A percentile compares a stretch with the other conserved stretches of the same genome.
Conservation (phyloP, 1,139 yeast genomes). For the Pichia norvegensis region DNA sequence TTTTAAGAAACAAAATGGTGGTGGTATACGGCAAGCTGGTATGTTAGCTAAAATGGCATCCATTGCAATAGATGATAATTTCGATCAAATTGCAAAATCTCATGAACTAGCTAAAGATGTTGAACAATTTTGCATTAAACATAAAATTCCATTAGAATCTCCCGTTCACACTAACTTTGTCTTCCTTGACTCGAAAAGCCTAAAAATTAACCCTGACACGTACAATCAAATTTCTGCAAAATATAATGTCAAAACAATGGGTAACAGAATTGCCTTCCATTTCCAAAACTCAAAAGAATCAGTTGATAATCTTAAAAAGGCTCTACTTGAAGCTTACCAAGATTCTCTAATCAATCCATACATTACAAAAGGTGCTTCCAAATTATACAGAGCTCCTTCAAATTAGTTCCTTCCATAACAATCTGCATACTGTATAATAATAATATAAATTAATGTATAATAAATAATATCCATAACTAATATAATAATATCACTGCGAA, state of each 20-base stretch:
- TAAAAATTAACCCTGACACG: constrained; percentile 51
- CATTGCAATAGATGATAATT: constrained; percentile 69
- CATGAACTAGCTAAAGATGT: constrained; percentile 64
- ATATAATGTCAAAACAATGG: constrained; percentile 60
- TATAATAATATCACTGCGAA: too few relatives aligned
- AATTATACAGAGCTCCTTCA: constrained; percentile 23
- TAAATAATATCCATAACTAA: too few relatives aligned
- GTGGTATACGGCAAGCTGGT: constrained; percentile 90
- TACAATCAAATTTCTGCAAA: constrained; percentile 43
- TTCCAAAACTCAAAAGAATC: constrained; percentile 66
- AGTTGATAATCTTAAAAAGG: constrained; percentile 55
- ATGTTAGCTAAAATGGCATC: constrained; percentile 75
- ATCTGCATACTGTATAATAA: too few relatives aligned
- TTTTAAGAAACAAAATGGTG: constrained; percentile 90
- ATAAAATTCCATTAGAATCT: constrained; percentile 51
- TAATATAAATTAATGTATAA: too few relatives aligned
- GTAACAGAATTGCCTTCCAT: constrained; percentile 70
- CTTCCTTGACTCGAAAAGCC: constrained; percentile 57
- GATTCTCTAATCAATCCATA: constrained; percentile 31
- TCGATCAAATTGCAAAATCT: constrained; percentile 46
- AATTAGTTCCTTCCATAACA: too few relatives aligned
- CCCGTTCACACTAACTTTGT: constrained; percentile 89
- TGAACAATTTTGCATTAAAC: constrained; percentile 50
- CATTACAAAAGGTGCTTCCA: constrained; percentile 19
- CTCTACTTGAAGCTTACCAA: constrained; percentile 50